Evolutionary conservation across 2,329 filamentous ascomycete genomes (phyloP).

Genomic region (Paradendryphiella salina): DNA sequence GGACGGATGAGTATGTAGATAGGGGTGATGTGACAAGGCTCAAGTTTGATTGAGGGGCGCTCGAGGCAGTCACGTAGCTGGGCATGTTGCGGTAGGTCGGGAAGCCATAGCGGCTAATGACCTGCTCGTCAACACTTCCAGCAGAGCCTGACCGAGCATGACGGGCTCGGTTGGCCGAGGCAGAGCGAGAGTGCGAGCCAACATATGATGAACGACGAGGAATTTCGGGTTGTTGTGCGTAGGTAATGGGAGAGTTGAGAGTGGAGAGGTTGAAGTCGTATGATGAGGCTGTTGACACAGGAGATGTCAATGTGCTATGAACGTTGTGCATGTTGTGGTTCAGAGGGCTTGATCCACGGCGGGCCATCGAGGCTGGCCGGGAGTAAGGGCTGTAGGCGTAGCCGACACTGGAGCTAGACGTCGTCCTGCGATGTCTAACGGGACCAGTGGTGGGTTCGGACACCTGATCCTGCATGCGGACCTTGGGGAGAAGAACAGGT

Average conservation of each 20-base stretch:
- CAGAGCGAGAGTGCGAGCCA: slow-evolving; percentile 56
- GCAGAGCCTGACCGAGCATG: slow-evolving; percentile 64
- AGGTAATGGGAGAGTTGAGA: slow-evolving; percentile 68
- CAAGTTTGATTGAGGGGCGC: slow-evolving; percentile 41
- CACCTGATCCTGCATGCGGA: slow-evolving; percentile 80
- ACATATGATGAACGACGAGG: slow-evolving; percentile 44
- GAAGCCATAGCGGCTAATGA: slow-evolving; percentile 73
- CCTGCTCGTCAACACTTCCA: slow-evolving; percentile 67
- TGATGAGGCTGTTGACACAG: slow-evolving; percentile 46
- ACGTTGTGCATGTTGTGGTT: slow-evolving; percentile 39
- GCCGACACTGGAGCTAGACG: slow-evolving; percentile 53
- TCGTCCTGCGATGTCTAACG: slow-evolving; percentile 62
- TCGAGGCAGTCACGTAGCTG: slow-evolving; percentile 54
- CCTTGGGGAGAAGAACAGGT: slow-evolving; percentile 80
- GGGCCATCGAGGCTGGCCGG: slow-evolving; percentile 50
- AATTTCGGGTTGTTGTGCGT: slow-evolving; percentile 38
- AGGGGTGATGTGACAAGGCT: slow-evolving; percentile 48
- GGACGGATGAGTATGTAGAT: slow-evolving; percentile 38
- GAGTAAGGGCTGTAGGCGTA: slow-evolving; percentile 56
- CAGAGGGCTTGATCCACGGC: slow-evolving; percentile 52
- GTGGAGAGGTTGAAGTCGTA: slow-evolving; percentile 49
- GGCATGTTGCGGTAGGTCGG: slow-evolving; percentile 82
- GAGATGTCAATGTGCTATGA: slow-evolving; percentile 51
- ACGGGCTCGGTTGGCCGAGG: slow-evolving; percentile 59
- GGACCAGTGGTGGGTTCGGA: slow-evolving; percentile 61